phyloP scores from a whole-genome alignment of 305 asterid genomes.

The Fraxinus sp. region DNA sequence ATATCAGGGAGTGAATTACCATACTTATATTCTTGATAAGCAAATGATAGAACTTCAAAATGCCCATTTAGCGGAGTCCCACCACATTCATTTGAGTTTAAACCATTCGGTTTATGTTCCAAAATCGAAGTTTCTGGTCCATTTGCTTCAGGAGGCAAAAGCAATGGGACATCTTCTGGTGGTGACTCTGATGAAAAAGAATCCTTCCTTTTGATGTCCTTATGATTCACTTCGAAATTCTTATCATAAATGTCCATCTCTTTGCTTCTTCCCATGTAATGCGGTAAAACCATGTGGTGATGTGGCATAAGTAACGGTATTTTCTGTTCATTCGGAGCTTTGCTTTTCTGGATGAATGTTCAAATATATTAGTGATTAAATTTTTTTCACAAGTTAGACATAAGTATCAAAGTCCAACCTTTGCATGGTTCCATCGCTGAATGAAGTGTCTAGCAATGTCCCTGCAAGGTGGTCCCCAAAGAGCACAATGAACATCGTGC shows the following conservation, averaged over 20 bases:
- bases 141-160: slow-evolving; percentile 83
- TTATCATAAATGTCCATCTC: slow-evolving; percentile 43
- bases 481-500: slow-evolving; percentile 98
- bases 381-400: slow-evolving; percentile 8
- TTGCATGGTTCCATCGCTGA: slow-evolving; percentile 98
- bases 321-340: slow-evolving; percentile 81
- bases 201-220: slow-evolving; percentile 40
- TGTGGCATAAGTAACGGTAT: slow-evolving; percentile 94
- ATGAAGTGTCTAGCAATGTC: slow-evolving; percentile 96
- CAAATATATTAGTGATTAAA: slow-evolving; percentile 35
- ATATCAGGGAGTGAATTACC: slow-evolving; percentile 20
- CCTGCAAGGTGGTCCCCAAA: slow-evolving; percentile 98
- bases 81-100: slow-evolving; percentile 26
- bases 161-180: slow-evolving; percentile 73
- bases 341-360: slow-evolving; percentile 63
- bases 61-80: slow-evolving; percentile 23
- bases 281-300: slow-evolving; percentile 98
- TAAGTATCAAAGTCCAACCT: slow-evolving; percentile 39
- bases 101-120: slow-evolving; percentile 35
- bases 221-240: slow-evolving; percentile 32
- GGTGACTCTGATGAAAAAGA: slow-evolving; percentile 66
- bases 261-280: slow-evolving; percentile 83
- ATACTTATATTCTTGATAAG: slow-evolving; percentile 23
- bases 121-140: slow-evolving; percentile 33
- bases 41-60: slow-evolving; percentile 29